A percentile compares a stretch with the other conserved stretches of the same genome.
These are phyloP conservation scores for Cystofilobasidium bisporidii DNA, from an alignment of 768 basidiomycete species.

Conservation along the genomic window DNA sequence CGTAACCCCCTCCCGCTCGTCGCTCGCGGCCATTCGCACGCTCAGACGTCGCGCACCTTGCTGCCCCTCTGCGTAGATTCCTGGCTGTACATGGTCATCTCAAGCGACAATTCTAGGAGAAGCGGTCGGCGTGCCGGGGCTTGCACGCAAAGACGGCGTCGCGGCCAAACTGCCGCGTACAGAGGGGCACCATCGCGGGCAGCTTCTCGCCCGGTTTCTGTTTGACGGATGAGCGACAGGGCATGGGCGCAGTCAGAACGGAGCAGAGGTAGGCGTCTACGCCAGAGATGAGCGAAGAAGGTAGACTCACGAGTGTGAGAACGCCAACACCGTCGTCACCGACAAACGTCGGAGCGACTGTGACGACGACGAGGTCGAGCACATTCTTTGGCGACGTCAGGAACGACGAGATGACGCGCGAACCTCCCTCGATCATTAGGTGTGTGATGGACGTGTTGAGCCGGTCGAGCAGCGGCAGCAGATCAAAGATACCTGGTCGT, in stretches of 20 bases:
- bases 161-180: slow-evolving; percentile 36
- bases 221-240: not conserved
- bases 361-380: slow-evolving; percentile 70
- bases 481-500: slow-evolving; percentile 19
- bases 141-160: slow-evolving; percentile 37
- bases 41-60: too few relatives aligned
- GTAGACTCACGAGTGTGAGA: not conserved
- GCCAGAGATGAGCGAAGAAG: not conserved
- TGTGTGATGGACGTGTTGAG: slow-evolving; percentile 45
- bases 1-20: too few relatives aligned
- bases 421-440: slow-evolving; percentile 95
- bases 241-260: not conserved
- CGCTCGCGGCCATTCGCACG: too few relatives aligned
- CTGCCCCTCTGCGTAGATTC: too few relatives aligned
- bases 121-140: slow-evolving; percentile 24
- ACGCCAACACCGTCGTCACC: slow-evolving; percentile 45
- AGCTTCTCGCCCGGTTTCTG: slow-evolving; percentile 33
- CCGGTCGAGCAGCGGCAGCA: slow-evolving; percentile 21
- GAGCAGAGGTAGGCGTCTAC: not conserved
- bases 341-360: slow-evolving; percentile 75
- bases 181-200: slow-evolving; percentile 32
- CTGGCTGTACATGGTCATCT: too few relatives aligned
- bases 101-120: not conserved
- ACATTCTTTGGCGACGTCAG: slow-evolving; percentile 41
- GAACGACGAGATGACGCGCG: slow-evolving; percentile 67